A percentile compares a stretch with the other conserved stretches of the same genome.
phyloP scores from a whole-genome alignment of 192 early-diverging fungal genomes.

The Entomortierella lignicola region DNA sequence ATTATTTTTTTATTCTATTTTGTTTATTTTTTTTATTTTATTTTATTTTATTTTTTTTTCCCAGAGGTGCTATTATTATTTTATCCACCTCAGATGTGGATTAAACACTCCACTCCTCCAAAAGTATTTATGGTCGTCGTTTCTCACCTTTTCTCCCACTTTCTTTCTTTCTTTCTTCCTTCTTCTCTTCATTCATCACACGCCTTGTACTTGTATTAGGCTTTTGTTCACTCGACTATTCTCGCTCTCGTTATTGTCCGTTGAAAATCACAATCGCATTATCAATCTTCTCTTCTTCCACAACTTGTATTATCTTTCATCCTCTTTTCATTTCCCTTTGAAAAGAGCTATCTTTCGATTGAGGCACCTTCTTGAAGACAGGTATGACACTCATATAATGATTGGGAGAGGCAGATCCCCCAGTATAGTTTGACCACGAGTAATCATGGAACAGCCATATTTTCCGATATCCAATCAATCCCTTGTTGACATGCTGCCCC shows the following conservation, averaged over 20 bases:
- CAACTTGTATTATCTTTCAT: background rate
- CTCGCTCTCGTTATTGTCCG: background rate
- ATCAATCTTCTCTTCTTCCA: background rate
- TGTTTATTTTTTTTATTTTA: constrained; percentile 4
- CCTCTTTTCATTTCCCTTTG: background rate
- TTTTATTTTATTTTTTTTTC: background rate
- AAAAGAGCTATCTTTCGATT: background rate
- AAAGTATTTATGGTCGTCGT: background rate
- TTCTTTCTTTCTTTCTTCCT: background rate
- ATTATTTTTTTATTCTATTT: background rate
- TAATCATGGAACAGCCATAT: too few relatives aligned
- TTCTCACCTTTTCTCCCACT: background rate
- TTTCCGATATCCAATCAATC: too few relatives aligned
- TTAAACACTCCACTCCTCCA: background rate
- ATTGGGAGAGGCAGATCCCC: too few relatives aligned
- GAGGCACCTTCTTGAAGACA: background rate
- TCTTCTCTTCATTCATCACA: background rate
- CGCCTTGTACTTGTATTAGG: background rate
- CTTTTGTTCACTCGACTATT: background rate
- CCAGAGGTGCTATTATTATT: background rate
- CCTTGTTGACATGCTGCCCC: too few relatives aligned
- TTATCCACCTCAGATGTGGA: too few relatives aligned
- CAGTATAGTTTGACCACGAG: too few relatives aligned
- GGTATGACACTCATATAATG: background rate
- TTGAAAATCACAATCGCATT: background rate